Conservation (phyloP, 352 stramenopile species). For the Globisporangium heterothallicum region DNA sequence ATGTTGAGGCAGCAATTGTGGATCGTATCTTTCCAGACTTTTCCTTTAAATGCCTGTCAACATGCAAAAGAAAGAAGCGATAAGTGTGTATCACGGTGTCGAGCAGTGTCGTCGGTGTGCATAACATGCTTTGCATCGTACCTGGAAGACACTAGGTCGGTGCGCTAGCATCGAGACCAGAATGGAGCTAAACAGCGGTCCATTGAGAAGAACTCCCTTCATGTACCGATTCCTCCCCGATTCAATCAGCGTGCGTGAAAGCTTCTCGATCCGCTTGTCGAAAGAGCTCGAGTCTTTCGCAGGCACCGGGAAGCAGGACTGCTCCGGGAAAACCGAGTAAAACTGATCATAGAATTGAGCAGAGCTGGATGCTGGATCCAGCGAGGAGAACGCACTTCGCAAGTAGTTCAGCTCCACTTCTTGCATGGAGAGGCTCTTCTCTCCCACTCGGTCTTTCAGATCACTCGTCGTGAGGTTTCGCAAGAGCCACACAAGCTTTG, state of each 20-base stretch:
- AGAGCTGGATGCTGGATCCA: slow-evolving; percentile 19
- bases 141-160: slow-evolving; percentile 58
- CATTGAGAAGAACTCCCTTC: slow-evolving; percentile 68
- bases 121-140: slow-evolving; percentile 5
- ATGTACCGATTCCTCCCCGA: slow-evolving; percentile 61
- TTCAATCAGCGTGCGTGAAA: slow-evolving; percentile 45
- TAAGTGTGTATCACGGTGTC: no score
- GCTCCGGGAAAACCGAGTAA: slow-evolving; percentile 41
- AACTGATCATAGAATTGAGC: slow-evolving; percentile 39
- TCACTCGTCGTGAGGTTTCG: slow-evolving; percentile 52
- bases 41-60: slow-evolving; percentile 49
- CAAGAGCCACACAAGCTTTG: slow-evolving; percentile 70
- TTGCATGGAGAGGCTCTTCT: slow-evolving; percentile 44
- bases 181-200: slow-evolving; percentile 60
- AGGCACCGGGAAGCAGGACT: slow-evolving; percentile 50
- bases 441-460: slow-evolving; percentile 59
- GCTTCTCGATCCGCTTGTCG: slow-evolving; percentile 61
- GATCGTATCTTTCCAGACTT: slow-evolving; percentile 74
- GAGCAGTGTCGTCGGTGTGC: no score
- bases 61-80: no score
- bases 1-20: slow-evolving; percentile 80
- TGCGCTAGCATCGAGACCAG: slow-evolving; percentile 73
- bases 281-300: slow-evolving; percentile 32
- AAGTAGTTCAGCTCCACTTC: slow-evolving; percentile 61
- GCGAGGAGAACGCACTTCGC: slow-evolving; percentile 32